Evolutionary conservation across 1,284 basidiomycete species (phyloP).

Genomic region (Ceratobasidium sp.): DNA sequence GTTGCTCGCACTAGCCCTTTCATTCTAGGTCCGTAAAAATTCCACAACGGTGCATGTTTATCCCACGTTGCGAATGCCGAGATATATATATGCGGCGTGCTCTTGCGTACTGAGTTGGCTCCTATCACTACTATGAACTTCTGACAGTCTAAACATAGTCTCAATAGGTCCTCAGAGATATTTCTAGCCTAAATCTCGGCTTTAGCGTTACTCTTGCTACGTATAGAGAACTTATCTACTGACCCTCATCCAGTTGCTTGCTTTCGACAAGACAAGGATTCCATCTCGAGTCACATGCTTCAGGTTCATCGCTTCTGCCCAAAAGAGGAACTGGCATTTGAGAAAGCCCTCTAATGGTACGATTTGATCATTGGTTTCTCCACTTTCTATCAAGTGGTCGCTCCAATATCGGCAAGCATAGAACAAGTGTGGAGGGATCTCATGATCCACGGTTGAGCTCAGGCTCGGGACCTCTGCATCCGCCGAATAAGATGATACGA

Average conservation of each 20-base stretch:
- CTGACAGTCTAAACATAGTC: background rate
- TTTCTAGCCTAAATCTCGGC: background rate
- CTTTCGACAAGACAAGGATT: background rate
- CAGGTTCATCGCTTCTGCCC: background rate
- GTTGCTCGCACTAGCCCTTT: background rate
- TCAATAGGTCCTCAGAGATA: background rate
- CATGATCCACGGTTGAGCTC: background rate
- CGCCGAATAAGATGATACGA: background rate
- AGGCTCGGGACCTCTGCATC: background rate
- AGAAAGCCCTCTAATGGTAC: background rate
- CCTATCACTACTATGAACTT: background rate
- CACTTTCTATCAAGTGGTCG: background rate
- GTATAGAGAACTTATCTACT: background rate
- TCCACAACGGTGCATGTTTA: background rate
- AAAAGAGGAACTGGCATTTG: background rate
- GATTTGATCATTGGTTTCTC: no score
- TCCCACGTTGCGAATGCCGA: background rate
- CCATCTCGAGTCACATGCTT: background rate
- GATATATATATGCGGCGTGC: background rate
- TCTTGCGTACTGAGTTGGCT: background rate
- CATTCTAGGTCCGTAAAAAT: background rate
- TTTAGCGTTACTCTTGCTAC: background rate
- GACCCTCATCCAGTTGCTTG: background rate
- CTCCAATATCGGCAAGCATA: slow-evolving; percentile 24
- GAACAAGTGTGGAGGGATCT: background rate